These are phyloP conservation scores for Citrus medica DNA, from an alignment of 345 rosid species.

Conservation along the genomic window DNA sequence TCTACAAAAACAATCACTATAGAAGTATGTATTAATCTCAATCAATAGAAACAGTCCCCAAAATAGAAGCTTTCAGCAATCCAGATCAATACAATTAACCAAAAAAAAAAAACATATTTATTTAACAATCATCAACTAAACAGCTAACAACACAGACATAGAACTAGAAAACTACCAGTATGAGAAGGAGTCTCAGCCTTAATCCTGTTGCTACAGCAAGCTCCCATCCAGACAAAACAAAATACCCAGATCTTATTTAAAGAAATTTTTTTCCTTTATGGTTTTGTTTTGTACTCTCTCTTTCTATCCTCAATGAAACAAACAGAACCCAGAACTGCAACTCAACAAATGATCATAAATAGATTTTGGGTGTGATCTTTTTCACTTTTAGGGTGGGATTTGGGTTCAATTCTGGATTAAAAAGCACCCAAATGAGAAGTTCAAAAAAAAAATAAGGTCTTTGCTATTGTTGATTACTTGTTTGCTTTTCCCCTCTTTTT, in stretches of 20 bases:
- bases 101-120: too few species aligned
- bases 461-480: neutral
- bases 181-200: conserved; percentile 69
- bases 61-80: neutral
- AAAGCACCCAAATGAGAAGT: neutral
- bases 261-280: neutral
- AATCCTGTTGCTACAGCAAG: conserved; percentile 82
- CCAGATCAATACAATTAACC: neutral
- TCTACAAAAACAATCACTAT: neutral
- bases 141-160: neutral
- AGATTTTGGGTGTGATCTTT: neutral
- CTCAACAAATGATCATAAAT: neutral
- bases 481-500: neutral
- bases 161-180: conserved; percentile 44
- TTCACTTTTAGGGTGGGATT: neutral
- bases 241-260: conserved; percentile 13
- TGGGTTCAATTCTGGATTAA: neutral
- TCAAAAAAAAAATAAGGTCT: neutral
- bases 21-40: neutral
- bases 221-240: conserved; percentile 55
- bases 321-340: conserved; percentile 4
- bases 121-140: neutral
- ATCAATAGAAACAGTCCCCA: neutral
- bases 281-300: neutral
- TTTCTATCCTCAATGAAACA: neutral